Percentiles rank a stretch among this genome's conserved stretches.
phyloP scores from a whole-genome alignment of 768 basidiomycete species.

The Pulveroboletus sp. region DNA sequence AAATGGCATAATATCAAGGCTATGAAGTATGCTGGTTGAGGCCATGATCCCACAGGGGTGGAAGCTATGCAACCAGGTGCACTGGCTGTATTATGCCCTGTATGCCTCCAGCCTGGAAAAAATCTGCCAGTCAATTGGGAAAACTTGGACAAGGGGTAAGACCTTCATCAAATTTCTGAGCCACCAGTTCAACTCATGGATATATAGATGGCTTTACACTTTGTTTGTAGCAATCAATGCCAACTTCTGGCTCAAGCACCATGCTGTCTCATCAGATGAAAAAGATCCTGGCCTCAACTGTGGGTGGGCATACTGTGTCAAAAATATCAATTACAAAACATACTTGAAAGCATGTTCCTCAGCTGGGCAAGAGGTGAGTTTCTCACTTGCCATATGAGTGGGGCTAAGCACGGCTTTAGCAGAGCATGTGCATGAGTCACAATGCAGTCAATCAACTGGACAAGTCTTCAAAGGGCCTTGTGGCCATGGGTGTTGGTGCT shows the following conservation, averaged over 20 bases:
- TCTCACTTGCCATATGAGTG: neutral
- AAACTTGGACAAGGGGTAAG: neutral
- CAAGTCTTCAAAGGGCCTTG: neutral
- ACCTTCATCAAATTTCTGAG: neutral
- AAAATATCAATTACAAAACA: neutral
- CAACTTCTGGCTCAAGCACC: neutral
- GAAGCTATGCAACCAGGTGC: too few species aligned
- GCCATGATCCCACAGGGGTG: neutral
- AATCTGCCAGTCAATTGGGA: neutral
- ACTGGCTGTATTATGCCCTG: neutral
- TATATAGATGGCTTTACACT: neutral
- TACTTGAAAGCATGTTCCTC: neutral
- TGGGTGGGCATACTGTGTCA: neutral
- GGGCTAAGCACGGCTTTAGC: neutral
- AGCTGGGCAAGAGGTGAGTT: neutral
- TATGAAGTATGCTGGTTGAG: conserved; percentile 6
- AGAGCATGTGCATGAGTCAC: neutral
- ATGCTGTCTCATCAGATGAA: neutral
- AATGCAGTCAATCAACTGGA: neutral
- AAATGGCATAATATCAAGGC: conserved; percentile 22
- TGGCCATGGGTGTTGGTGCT: neutral
- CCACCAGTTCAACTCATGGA: neutral
- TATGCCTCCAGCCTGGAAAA: neutral
- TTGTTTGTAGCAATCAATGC: neutral
- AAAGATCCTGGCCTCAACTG: neutral